phyloP scores from a whole-genome alignment of 805 yeast genomes.

The Monosporozyma unispora region DNA sequence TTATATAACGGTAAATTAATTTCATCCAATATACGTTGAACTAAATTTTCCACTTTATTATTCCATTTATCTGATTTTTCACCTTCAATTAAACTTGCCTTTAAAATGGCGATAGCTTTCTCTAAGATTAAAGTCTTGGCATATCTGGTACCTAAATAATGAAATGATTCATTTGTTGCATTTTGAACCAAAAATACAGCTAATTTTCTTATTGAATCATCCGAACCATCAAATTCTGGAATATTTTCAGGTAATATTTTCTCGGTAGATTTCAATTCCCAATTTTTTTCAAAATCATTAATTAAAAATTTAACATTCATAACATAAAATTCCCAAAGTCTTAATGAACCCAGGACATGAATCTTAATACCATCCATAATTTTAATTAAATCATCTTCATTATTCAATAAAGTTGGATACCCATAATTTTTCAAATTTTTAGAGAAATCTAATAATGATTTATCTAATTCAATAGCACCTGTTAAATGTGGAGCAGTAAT shows the following conservation, averaged over 20 bases:
- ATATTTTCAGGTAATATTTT: conserved; percentile 31
- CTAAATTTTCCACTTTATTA: conserved; percentile 26
- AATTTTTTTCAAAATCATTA: conserved; percentile 31
- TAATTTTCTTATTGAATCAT: conserved; percentile 22
- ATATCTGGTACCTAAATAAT: conserved; percentile 38
- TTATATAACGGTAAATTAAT: conserved; percentile 65
- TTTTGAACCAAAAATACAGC: conserved; percentile 40
- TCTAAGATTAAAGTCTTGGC: conserved; percentile 44
- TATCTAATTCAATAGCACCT: conserved; percentile 80
- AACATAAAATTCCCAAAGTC: conserved; percentile 85
- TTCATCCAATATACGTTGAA: conserved; percentile 57
- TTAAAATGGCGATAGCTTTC: conserved; percentile 46
- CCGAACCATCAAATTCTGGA: conserved; percentile 25
- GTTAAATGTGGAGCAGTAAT: conserved; percentile 83
- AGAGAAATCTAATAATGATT: conserved; percentile 57
- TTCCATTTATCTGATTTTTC: conserved; percentile 28
- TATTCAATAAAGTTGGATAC: conserved; percentile 47
- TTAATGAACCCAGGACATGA: conserved; percentile 56
- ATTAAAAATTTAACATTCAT: conserved; percentile 44
- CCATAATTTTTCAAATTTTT: conserved; percentile 45
- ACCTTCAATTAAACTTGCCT: conserved; percentile 26
- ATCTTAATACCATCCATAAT: conserved; percentile 60
- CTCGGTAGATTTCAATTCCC: conserved; percentile 17
- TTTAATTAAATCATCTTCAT: conserved; percentile 44
- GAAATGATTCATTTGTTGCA: conserved; percentile 34